A percentile compares a stretch with the other conserved stretches of the same genome.
These are phyloP conservation scores for Chlamydomonas sp. DNA, from an alignment of 139 green algal genomes.

Conservation along the genomic window DNA sequence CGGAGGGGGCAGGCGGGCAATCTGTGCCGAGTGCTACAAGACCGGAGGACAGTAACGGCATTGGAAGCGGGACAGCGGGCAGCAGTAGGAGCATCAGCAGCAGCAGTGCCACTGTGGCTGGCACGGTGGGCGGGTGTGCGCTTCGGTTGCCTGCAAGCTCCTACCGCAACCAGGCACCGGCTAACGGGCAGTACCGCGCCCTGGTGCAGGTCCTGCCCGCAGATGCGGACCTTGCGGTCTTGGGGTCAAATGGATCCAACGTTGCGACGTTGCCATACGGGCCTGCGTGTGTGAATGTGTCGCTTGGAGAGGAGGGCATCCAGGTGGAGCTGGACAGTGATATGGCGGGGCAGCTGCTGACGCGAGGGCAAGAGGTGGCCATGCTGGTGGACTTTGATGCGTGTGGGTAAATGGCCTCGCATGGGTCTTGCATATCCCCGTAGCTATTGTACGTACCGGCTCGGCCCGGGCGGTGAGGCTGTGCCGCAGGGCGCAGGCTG, in stretches of 20 bases:
- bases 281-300: background rate
- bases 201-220: background rate
- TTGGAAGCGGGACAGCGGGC: background rate
- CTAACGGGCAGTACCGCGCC: constrained; percentile 42
- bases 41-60: background rate
- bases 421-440: too few relatives aligned
- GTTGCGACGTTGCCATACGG: background rate
- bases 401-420: background rate
- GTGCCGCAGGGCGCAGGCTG: too few relatives aligned
- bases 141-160: background rate
- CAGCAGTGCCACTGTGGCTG: background rate
- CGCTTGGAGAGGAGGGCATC: background rate
- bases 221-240: background rate
- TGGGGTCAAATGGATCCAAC: background rate
- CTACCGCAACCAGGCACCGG: constrained; percentile 50
- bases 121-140: too few relatives aligned
- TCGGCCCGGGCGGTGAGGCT: too few relatives aligned
- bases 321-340: background rate
- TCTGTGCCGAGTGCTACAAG: too few relatives aligned
- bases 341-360: background rate
- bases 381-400: constrained; percentile 23
- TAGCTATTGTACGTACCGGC: too few relatives aligned
- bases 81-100: too few relatives aligned
- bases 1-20: too few relatives aligned
- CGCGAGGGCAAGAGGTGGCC: too few relatives aligned